Base-by-base conservation (phyloP, 2,329 filamentous ascomycete species). In the Monosporascus sp. region DNA sequence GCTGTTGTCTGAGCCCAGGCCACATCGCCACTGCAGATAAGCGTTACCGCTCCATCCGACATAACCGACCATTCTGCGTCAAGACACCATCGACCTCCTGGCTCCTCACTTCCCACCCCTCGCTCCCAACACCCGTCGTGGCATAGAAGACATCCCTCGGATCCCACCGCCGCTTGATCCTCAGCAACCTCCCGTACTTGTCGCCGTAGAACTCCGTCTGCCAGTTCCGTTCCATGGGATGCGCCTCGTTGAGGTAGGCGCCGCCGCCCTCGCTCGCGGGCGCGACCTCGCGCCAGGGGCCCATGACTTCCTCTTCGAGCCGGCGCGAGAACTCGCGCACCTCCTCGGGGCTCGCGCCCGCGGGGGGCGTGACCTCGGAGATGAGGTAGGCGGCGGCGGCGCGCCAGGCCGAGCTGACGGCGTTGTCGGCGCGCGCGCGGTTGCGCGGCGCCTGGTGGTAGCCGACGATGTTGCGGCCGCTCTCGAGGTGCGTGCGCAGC, bases 161-260 rank as follows among this genome's bases (percentile, higher is more conserved):
- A 61, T 75, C 76, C 57, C 71, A 75, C 40, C 63, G 68, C 17
- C 66, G 56, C 67, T 78, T 78, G 35, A 78, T 63, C 0, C 20
- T 41, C 20, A 64, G 20, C 40, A 74, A 55, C 3, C 54, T 49
- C 2, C 48, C 44, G 52, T 73, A 73, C 46, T 71, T 70, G 0
- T 47, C 53, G 8, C 72, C 72, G 54, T 63, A 73, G 53, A 71
- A 72, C 5, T 50, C 55, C 7, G 62, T 48, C 57, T 69, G 58
- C 57, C 62, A 73, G 37, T 66, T 53, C 2, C 60, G 59, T 37
- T 70, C 58, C n/a, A 61, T 58, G 19, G 68, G 70, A 57, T 73
- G 68, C 1, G 67, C 71, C 63, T 77, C 73, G 53, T 74, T 74
- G 62, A 70, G 55, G 52, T 73, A 72, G 3, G 62, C 51, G 6